Conservation (phyloP, 805 yeast genomes). For the Clavispora fructus region DNA sequence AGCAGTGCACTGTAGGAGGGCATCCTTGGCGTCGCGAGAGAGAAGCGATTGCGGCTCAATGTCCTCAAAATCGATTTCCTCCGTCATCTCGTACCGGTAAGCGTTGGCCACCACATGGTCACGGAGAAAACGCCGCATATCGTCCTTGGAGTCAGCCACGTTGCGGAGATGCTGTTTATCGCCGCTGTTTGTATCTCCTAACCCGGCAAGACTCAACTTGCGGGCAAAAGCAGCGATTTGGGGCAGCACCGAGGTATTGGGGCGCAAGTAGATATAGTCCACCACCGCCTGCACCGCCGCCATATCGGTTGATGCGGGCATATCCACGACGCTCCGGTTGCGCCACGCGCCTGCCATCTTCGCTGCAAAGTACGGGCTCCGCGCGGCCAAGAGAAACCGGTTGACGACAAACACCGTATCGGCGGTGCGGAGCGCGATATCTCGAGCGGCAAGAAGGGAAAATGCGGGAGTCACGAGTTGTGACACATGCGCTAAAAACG, state of each 20-base stretch:
- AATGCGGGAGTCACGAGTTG: conserved; percentile 31
- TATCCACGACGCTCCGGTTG: conserved; percentile 9
- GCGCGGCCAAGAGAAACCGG: conserved; percentile 31
- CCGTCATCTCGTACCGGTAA: conserved; percentile 11
- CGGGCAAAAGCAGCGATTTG: conserved; percentile 5
- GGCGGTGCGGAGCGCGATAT: conserved; percentile 23
- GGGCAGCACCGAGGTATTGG: neutral
- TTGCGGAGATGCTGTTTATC: conserved; percentile 12
- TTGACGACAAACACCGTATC: conserved; percentile 17
- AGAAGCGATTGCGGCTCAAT: conserved; percentile 17
- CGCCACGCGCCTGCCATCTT: conserved; percentile 24
- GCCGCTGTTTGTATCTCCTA: neutral
- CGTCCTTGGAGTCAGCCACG: conserved; percentile 31
- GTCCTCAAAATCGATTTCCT: conserved; percentile 29
- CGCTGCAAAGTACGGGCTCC: conserved; percentile 22
- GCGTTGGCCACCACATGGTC: conserved; percentile 18
- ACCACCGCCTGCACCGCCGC: conserved; percentile 19
- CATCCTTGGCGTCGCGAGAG: conserved; percentile 15
- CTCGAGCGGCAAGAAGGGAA: conserved; percentile 23
- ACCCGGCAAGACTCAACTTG: conserved; percentile 3
- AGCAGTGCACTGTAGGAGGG: conserved; percentile 17
- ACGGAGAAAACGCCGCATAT: conserved; percentile 25
- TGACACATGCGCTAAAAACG: conserved; percentile 68
- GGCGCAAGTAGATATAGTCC: conserved; percentile 29
- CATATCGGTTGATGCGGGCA: conserved; percentile 16